Evolutionary conservation across 148 eudicot species (phyloP), one percentile per base, ranked within the genome.

Genomic region (Fallopia convolvulus): DNA sequence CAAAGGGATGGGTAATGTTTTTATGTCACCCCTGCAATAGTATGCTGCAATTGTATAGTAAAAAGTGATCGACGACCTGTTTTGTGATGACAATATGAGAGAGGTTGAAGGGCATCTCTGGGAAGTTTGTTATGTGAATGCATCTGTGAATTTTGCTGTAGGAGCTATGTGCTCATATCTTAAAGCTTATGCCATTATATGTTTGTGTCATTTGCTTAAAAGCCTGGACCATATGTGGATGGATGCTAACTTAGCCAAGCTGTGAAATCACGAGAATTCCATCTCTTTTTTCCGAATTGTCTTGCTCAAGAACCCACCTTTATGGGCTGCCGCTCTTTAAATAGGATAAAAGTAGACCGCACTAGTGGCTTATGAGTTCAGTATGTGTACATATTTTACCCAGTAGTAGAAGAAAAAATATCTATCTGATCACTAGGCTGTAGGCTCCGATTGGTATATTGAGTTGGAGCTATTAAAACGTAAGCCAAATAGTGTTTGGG

Each of bases 41-140:
- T 68, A 66, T 66, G 72, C 72, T 66, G 72, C 72, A 36, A 66
- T 66, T 66, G 72, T 66, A 66, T 36, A 66, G 41, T 66, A 12
- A 33, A 68, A 1, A 68, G 70, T 12, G 41, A 26, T 63, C 17
- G 4, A 0, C 70, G 8, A 63, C 17, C 2, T 1, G 46, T 52
- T 18, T 14, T 66, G n/a, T 36, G 20, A 33, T 66, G 47, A 66
- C 72, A 5, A 36, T 36, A 36, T 33, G 30, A 61, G 44, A 66
- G 72, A 36, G 68, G 14, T 10, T 61, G 68, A 61, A 61, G 33
- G 36, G 15, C 39, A 14, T 63, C 40, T 32, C 40, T 32, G 41
- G 14, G 36, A 26, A 60, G 33, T 63, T 63, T 63, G 70, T 14
- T 21, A 63, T 63, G 70, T 63, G 72, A 33, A 5, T 36, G 72